Percentiles rank a stretch among this genome's conserved stretches.
These are phyloP conservation scores for Xylariales sp. DNA, from an alignment of 2,329 filamentous ascomycete genomes.

Conservation along the genomic window DNA sequence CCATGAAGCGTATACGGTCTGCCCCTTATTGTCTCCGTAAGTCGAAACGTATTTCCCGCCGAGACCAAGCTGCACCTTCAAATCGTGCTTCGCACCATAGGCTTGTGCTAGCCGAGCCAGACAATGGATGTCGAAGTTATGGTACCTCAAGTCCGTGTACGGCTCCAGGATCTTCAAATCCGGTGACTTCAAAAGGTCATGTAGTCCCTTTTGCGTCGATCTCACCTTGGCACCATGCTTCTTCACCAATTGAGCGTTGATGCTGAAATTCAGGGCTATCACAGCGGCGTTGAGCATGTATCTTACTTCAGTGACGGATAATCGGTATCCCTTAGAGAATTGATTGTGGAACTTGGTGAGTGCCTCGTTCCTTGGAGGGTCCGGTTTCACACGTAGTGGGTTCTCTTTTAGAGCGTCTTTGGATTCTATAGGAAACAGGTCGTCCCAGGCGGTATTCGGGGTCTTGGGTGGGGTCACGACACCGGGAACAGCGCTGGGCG, in stretches of 20 bases:
- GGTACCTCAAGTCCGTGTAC: neutral
- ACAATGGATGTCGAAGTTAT: constrained; percentile 27
- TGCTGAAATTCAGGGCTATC: constrained; percentile 19
- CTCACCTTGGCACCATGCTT: neutral
- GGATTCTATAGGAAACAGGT: neutral
- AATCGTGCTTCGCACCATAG: constrained; percentile 20
- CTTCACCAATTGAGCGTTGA: constrained; percentile 21
- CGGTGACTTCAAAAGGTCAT: neutral
- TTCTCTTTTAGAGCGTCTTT: no score
- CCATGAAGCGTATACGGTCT: neutral
- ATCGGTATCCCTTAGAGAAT: constrained; percentile 18
- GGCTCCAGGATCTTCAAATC: neutral
- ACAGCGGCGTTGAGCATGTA: constrained; percentile 2
- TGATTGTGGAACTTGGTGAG: no score
- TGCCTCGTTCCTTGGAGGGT: neutral
- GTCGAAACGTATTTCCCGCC: neutral
- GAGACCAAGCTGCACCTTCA: constrained; percentile 35
- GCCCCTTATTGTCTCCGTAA: no score
- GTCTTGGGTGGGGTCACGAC: no score
- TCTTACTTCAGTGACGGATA: neutral
- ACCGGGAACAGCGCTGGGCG: no score
- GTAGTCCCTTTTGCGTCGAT: neutral
- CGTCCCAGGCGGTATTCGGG: neutral
- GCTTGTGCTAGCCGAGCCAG: constrained; percentile 4
- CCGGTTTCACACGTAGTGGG: constrained; percentile 2